Evolutionary conservation across 495 filamentous ascomycete species (phyloP), one percentile per base, ranked within the genome.

Genomic region (Neurospora intermedia): DNA sequence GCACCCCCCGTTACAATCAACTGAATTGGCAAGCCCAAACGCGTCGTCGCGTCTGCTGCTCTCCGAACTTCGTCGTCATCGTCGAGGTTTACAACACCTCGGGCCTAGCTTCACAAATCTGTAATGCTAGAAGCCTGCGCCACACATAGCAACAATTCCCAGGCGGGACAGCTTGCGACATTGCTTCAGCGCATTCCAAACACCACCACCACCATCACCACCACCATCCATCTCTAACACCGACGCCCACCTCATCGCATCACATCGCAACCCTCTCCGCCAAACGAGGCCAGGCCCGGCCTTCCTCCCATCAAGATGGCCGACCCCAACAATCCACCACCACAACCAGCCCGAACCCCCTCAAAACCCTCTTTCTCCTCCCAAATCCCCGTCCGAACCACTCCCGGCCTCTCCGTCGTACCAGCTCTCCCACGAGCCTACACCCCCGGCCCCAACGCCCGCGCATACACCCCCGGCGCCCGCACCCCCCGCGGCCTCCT

Each of bases 351-450:
- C 27, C 54, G 27, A 66, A 66, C 54, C 8, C 54, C 54, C 15
- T 18, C 15, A 16, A 66, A 66, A 35, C 35, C 35, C 35, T 38
- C 35, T 1, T 35, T 6, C 13, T 62, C 54, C 23, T 66, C 54
- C 13, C 54, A 66, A 38, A 66, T 66, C 27, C 54, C 54, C 31
- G 27, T 66, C 54, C 54, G 54, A 66, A 35, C 77, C 74, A 72
- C 15, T 72, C 59, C 16, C 75, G 72, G 54, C 16, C 42, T 15
- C 15, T 6, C 5, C 6, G 42, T 43, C 38, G n/a, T n/a, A 18
- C n/a, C 45, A 70, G 74, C 70, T 75, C 78, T 35, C 83, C 84
- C 3, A 82, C 83, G 23, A 78, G 75, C 40, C 78, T 74, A 73
- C 76, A 76, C 18, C 71, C 73, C 11, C 70, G 75, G 11, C 72